Percentiles rank a stretch among this genome's conserved stretches.
Evolutionary conservation across 2,329 filamentous ascomycete species (phyloP).

Genomic region (Cryphonectria carpinicola): DNA sequence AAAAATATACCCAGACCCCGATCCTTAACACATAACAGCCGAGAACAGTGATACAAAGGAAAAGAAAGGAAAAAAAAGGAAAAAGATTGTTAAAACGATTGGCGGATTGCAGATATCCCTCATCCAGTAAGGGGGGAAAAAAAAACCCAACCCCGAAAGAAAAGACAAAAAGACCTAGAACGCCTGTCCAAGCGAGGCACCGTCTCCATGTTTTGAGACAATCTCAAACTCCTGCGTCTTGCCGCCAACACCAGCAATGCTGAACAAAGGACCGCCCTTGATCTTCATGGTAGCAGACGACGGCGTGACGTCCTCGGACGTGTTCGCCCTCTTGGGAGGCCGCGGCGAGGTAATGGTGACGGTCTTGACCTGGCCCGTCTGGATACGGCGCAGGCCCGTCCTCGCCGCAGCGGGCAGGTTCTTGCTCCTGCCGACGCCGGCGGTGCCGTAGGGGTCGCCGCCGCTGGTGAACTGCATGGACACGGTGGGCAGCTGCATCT

Average conservation of each 20-base stretch:
- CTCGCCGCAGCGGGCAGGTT: slow-evolving; percentile 16
- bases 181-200: slow-evolving; percentile 15
- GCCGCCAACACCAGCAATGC: slow-evolving; percentile 24
- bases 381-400: slow-evolving; percentile 23
- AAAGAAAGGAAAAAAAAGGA: background rate
- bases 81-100: background rate
- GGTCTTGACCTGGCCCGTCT: slow-evolving; percentile 28
- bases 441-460: background rate
- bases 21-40: background rate
- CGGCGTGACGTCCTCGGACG: slow-evolving; percentile 11
- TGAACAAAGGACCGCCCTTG: slow-evolving; percentile 16
- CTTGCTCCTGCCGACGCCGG: background rate
- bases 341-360: slow-evolving; percentile 23
- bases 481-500: slow-evolving; percentile 13
- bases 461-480: slow-evolving; percentile 6
- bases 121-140: background rate
- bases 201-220: slow-evolving; percentile 14
- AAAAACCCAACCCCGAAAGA: background rate
- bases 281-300: slow-evolving; percentile 20
- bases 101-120: background rate
- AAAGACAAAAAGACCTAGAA: slow-evolving; percentile 20
- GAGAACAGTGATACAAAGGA: slow-evolving; percentile 18
- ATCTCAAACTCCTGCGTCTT: slow-evolving; percentile 30
- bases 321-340: slow-evolving; percentile 19
- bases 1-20: background rate